Base-by-base conservation (phyloP, 2,329 filamentous ascomycete species). In the Dendrostoma leiphaemia region DNA sequence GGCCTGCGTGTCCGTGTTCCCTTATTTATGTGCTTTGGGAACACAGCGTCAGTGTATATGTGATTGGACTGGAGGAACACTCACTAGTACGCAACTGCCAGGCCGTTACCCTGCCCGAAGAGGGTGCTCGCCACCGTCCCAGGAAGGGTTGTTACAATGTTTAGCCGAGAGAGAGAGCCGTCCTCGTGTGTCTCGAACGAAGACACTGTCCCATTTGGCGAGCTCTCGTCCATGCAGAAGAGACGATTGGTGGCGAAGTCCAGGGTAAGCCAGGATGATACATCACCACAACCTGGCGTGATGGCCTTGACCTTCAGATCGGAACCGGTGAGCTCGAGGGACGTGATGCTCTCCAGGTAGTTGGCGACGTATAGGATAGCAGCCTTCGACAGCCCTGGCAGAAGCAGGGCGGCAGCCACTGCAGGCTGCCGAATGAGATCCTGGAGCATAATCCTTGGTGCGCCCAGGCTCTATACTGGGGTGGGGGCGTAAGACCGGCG, bases 141-240 rank as follows among this genome's bases (percentile, higher is more conserved):
- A 10, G 21, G 29, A 17, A 44, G 29, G 6, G 69, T 76, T 32
- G 60, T 57, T 31, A 68, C 53, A 43, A 64, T 67, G 57, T 69
- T 66, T 13, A 80, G 61, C 51, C 64, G 63, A 15, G 65, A 65
- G 54, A 82, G 64, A 1, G 59, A 66, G 2, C 76, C 77, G 54
- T 75, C 65, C 3, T 57, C 38, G 24, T 62, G 67, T 17, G 71
- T 70, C 28, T 61, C 61, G 54, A 77, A 74, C 4, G 72, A 69
- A 9, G 67, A 65, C 54, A 87, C 66, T 2, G 75, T 73, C 48
- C 80, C 81, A 58, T 80, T 74, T n/a, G 69, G 64, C 4, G 65
- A 60, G 21, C 76, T 80, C 71, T 88, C 85, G 60, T 88, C 78
- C 41, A 82, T 62, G 67, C 84, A 88, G 69, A 81, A 84, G 10